These are phyloP conservation scores for Tylopilus sp. DNA, from an alignment of 768 basidiomycete genomes.

Conservation along the genomic window DNA sequence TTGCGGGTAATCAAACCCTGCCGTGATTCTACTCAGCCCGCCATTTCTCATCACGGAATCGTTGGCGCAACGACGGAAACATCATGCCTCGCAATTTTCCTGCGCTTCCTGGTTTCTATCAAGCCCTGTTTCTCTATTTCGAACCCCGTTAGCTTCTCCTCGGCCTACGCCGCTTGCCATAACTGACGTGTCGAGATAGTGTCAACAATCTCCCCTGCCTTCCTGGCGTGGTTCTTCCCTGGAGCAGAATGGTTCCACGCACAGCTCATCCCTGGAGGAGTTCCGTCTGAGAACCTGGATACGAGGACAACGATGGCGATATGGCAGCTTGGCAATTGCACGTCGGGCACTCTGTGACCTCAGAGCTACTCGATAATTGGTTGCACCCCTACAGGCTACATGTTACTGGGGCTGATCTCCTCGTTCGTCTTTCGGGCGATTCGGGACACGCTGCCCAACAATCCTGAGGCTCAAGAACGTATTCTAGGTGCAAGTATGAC, in stretches of 20 bases:
- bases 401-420: conserved; percentile 61
- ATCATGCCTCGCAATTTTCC: conserved; percentile 38
- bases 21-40: too few species aligned
- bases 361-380: background rate
- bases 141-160: conserved; percentile 50
- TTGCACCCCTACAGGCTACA: conserved; percentile 45
- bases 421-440: conserved; percentile 66
- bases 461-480: conserved; percentile 63
- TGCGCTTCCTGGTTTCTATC: conserved; percentile 63
- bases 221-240: conserved; percentile 50
- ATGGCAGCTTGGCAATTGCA: conserved; percentile 68
- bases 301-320: conserved; percentile 56
- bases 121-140: conserved; percentile 57
- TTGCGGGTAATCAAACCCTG: too few species aligned
- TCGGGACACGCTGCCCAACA: conserved; percentile 52
- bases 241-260: conserved; percentile 67
- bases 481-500: conserved; percentile 61
- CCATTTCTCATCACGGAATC: background rate
- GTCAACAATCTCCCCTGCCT: conserved; percentile 47
- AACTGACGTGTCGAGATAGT: conserved; percentile 31
- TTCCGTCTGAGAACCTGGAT: conserved; percentile 36
- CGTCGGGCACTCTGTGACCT: conserved; percentile 11
- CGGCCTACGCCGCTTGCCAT: conserved; percentile 2
- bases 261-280: conserved; percentile 52
- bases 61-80: background rate